These are phyloP conservation scores for Kwoniella mangroviensis DNA, from an alignment of 768 basidiomycete genomes.

Conservation along the genomic window DNA sequence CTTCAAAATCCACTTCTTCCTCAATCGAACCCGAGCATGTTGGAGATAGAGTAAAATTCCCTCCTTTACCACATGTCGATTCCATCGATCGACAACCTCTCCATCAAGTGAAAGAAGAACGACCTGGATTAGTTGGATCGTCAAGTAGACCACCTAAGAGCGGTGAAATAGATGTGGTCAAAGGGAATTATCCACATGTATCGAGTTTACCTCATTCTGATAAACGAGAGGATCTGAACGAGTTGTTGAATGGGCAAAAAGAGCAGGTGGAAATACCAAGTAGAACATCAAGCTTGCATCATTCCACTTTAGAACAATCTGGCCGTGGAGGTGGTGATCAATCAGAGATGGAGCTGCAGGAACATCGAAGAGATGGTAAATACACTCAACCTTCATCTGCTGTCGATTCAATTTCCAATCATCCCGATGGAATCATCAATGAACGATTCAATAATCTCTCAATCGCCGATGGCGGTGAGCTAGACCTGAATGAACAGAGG, in stretches of 20 bases:
- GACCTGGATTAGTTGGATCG: constrained; percentile 17
- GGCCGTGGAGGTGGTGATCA: no score
- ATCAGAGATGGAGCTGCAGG: background rate
- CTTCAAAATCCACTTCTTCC: background rate
- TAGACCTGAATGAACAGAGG: constrained; percentile 30
- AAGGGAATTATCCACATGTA: background rate
- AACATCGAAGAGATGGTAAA: constrained; percentile 5
- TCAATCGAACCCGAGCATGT: background rate
- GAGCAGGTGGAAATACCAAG: constrained; percentile 16
- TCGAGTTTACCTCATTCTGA: constrained; percentile 1
- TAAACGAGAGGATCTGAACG: background rate
- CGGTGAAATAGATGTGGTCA: constrained; percentile 1
- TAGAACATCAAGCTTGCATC: constrained; percentile 12
- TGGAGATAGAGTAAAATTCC: background rate
- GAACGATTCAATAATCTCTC: constrained; percentile 7
- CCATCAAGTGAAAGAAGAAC: constrained; percentile 6
- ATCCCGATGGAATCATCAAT: constrained; percentile 6
- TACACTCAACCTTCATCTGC: constrained; percentile 2
- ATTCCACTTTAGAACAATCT: background rate
- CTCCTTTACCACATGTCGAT: constrained; percentile 27
- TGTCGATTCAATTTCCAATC: background rate
- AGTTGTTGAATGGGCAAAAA: background rate
- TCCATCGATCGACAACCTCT: constrained; percentile 13
- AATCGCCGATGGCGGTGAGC: background rate
- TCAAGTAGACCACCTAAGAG: constrained; percentile 9